These are phyloP conservation scores for Yamadazyma conglobata DNA, from an alignment of 1,139 yeast species.

Conservation along the genomic window DNA sequence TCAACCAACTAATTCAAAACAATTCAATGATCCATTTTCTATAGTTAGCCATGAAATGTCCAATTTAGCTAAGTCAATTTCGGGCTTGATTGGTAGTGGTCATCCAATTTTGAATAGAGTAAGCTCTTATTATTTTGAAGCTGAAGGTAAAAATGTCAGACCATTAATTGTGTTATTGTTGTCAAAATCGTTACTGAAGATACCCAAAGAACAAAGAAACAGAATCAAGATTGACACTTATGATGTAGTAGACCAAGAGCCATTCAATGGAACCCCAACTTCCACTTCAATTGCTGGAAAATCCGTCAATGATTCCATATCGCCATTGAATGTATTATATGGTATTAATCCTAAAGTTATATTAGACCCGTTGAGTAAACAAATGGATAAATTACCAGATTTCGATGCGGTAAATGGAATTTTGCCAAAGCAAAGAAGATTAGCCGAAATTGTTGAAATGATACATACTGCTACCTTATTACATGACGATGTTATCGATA, in stretches of 20 bases:
- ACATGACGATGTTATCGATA: constrained; percentile 96
- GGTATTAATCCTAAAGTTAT: constrained; percentile 83
- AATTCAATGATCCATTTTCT: constrained; percentile 73
- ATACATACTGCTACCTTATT: constrained; percentile 95
- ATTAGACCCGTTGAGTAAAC: constrained; percentile 78
- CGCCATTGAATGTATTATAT: constrained; percentile 80
- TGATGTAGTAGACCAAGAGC: constrained; percentile 65
- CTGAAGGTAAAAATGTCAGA: constrained; percentile 93
- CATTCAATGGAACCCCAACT: constrained; percentile 50
- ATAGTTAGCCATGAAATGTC: constrained; percentile 96
- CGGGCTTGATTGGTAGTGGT: constrained; percentile 82
- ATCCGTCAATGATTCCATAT: constrained; percentile 55
- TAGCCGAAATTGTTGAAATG: constrained; percentile 98
- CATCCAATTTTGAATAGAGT: constrained; percentile 91
- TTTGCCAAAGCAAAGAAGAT: constrained; percentile 87
- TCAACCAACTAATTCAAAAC: constrained; percentile 56
- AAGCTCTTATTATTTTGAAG: constrained; percentile 88
- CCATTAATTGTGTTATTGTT: constrained; percentile 83
- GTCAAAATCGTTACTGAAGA: constrained; percentile 75
- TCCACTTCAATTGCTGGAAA: constrained; percentile 51
- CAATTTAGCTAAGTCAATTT: constrained; percentile 80
- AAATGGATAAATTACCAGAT: constrained; percentile 68
- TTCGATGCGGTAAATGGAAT: constrained; percentile 65
- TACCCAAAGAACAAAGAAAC: constrained; percentile 68
- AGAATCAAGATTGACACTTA: constrained; percentile 56